phyloP scores from a whole-genome alignment of 2,329 filamentous ascomycete species.

The Stromatinia cepivora region DNA sequence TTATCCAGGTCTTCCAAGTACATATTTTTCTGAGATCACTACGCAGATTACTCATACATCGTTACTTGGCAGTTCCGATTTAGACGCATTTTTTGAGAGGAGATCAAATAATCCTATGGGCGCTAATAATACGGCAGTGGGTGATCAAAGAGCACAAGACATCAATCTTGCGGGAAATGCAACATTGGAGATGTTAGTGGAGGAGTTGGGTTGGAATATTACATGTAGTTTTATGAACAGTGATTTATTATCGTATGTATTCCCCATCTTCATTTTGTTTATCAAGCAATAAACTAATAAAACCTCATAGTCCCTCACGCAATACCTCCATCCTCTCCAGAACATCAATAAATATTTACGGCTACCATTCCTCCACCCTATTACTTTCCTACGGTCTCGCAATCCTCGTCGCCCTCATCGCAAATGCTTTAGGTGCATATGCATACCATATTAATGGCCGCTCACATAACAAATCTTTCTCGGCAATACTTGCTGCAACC shows the following conservation, averaged over 20 bases:
- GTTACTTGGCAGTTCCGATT: slow-evolving; percentile 27
- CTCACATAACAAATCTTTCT: slow-evolving; percentile 30
- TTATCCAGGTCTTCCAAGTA: slow-evolving; percentile 10
- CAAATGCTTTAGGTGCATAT: slow-evolving; percentile 26
- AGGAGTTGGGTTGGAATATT: neutral
- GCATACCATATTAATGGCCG: slow-evolving; percentile 29
- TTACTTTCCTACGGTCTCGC: slow-evolving; percentile 29
- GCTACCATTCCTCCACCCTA: slow-evolving; percentile 26
- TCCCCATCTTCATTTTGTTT: neutral
- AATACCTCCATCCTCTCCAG: neutral
- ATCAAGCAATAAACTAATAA: neutral
- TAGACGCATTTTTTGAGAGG: slow-evolving; percentile 29
- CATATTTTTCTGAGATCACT: slow-evolving; percentile 26
- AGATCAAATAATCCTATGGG: neutral
- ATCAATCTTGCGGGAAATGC: neutral
- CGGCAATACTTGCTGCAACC: slow-evolving; percentile 29
- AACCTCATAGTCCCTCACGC: neutral
- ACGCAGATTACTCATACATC: slow-evolving; percentile 27
- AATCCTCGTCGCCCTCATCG: slow-evolving; percentile 24
- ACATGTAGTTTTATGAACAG: slow-evolving; percentile 4
- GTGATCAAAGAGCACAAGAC: slow-evolving; percentile 3
- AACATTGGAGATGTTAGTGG: slow-evolving; percentile 1
- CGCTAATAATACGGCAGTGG: neutral
- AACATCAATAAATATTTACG: slow-evolving; percentile 26
- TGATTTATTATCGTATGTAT: neutral